A percentile compares a stretch with the other conserved stretches of the same genome.
These are phyloP conservation scores for Colletotrichum orchidophilum DNA, from an alignment of 2,329 filamentous ascomycete species.

Conservation along the genomic window DNA sequence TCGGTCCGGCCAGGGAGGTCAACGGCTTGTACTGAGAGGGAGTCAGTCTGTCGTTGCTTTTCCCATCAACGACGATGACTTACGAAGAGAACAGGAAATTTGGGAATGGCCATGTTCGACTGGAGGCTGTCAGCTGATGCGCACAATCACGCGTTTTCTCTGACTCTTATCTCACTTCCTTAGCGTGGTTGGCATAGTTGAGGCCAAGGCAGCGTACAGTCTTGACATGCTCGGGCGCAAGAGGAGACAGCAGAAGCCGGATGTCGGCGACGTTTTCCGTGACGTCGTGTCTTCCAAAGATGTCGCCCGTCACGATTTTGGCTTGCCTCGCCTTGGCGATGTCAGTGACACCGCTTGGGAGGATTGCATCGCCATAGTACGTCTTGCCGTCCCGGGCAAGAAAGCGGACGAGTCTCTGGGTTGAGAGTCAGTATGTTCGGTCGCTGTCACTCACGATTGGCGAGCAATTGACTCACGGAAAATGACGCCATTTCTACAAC, in stretches of 20 bases:
- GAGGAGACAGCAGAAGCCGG: slow-evolving; percentile 67
- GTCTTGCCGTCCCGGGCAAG: slow-evolving; percentile 74
- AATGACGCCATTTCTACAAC: slow-evolving; percentile 42
- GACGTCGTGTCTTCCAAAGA: slow-evolving; percentile 72
- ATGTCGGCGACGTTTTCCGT: slow-evolving; percentile 69
- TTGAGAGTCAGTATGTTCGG: slow-evolving; percentile 11
- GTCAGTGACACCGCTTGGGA: slow-evolving; percentile 68
- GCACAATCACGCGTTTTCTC: neutral
- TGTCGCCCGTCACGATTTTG: slow-evolving; percentile 69
- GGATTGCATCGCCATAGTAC: slow-evolving; percentile 80
- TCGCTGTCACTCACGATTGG: neutral
- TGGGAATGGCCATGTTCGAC: slow-evolving; percentile 73
- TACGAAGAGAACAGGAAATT: slow-evolving; percentile 77
- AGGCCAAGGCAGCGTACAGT: slow-evolving; percentile 76
- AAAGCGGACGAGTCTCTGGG: slow-evolving; percentile 77
- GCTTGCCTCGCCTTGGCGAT: slow-evolving; percentile 69
- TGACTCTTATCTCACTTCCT: slow-evolving; percentile 57
- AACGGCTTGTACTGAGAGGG: slow-evolving; percentile 68
- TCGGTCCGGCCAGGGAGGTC: slow-evolving; percentile 72
- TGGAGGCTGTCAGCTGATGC: slow-evolving; percentile 36
- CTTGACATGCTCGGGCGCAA: slow-evolving; percentile 69
- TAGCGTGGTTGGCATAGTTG: slow-evolving; percentile 78
- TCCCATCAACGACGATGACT: slow-evolving; percentile 37
- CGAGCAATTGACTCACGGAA: slow-evolving; percentile 48
- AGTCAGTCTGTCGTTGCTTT: neutral